These are phyloP conservation scores for Xylariomycetidae sp. DNA, from an alignment of 2,329 filamentous ascomycete genomes.

Conservation along the genomic window DNA sequence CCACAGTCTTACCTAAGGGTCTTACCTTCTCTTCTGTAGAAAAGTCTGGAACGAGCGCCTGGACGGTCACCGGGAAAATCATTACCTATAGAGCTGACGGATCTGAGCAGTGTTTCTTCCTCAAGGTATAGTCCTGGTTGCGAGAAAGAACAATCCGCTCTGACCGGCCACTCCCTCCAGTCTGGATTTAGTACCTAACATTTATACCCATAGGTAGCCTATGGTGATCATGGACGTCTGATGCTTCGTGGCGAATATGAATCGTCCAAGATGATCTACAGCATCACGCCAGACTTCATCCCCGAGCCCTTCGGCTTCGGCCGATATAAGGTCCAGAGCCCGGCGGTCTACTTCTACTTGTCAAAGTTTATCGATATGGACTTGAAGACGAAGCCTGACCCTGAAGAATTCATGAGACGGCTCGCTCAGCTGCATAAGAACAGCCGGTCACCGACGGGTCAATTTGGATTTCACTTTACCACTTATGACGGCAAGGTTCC, in stretches of 20 bases:
- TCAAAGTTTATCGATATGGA: not conserved
- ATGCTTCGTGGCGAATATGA: too few relatives aligned
- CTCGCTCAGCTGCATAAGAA: not conserved
- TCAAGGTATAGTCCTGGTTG: not conserved
- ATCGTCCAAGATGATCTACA: too few relatives aligned
- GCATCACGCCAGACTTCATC: too few relatives aligned
- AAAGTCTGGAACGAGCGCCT: not conserved
- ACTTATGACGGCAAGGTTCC: not conserved
- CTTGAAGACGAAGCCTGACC: not conserved
- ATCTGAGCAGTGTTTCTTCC: not conserved
- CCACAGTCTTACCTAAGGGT: too few relatives aligned
- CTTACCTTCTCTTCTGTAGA: not conserved
- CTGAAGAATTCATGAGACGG: not conserved
- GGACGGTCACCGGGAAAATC: not conserved
- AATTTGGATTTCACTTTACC: not conserved
- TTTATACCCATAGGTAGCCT: too few relatives aligned
- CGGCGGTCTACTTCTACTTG: slow-evolving; percentile 1
- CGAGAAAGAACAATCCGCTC: too few relatives aligned
- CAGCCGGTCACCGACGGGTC: not conserved
- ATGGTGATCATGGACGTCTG: slow-evolving; percentile 1
- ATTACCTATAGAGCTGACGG: not conserved
- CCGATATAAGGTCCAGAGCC: too few relatives aligned
- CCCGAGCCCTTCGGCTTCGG: too few relatives aligned
- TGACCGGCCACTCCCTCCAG: not conserved
- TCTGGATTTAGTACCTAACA: too few relatives aligned